These are phyloP conservation scores for Botrytis medusae DNA, from an alignment of 2,329 filamentous ascomycete species.

Conservation along the genomic window DNA sequence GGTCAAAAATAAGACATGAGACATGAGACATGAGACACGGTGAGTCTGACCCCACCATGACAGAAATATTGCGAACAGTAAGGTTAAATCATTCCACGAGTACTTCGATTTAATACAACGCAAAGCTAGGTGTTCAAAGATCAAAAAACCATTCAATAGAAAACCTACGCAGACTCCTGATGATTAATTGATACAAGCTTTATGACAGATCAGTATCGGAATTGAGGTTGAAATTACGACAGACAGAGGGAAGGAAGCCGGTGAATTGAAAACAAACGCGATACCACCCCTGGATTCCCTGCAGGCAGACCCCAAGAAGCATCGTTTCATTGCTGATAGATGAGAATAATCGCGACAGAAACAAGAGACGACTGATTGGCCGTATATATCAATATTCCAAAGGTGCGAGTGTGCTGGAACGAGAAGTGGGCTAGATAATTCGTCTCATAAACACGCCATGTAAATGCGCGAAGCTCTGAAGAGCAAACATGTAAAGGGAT, in stretches of 20 bases:
- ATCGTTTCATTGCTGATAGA: background rate
- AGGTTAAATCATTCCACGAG: background rate
- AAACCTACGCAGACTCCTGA: background rate
- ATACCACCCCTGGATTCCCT: background rate
- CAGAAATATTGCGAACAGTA: background rate
- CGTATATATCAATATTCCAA: background rate
- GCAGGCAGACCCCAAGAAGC: background rate
- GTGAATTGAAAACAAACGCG: background rate
- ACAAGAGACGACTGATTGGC: background rate
- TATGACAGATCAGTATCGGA: background rate
- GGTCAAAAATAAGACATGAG: too few relatives aligned
- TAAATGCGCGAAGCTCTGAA: background rate
- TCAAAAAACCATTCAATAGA: background rate
- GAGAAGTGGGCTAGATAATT: background rate
- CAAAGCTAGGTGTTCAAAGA: background rate
- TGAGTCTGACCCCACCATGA: background rate
- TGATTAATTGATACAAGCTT: background rate
- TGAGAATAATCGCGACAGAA: background rate
- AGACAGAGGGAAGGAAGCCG: background rate
- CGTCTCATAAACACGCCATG: background rate
- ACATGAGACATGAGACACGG: too few relatives aligned
- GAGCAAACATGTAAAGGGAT: background rate
- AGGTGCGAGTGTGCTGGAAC: background rate
- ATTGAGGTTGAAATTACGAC: background rate
- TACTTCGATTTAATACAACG: background rate